A percentile compares a stretch with the other conserved stretches of the same genome.
Evolutionary conservation across 495 filamentous ascomycete species (phyloP).

Genomic region (Penicillium diatomitis): DNA sequence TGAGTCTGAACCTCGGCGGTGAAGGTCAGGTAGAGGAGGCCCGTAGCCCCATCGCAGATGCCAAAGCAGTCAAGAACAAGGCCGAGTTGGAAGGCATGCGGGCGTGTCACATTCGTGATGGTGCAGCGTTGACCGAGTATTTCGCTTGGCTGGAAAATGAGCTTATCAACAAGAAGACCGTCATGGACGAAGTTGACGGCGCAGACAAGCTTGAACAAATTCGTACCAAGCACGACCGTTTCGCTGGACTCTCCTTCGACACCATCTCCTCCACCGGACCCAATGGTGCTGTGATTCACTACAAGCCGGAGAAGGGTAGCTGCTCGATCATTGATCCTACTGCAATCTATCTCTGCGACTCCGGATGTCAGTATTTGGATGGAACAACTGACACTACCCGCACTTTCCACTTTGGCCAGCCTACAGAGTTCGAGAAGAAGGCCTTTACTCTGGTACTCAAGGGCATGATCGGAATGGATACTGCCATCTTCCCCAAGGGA

Average conservation of each 20-base stretch:
- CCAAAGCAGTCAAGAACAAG: slow-evolving; percentile 97
- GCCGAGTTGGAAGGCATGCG: slow-evolving; percentile 88
- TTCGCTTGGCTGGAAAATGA: slow-evolving; percentile 97
- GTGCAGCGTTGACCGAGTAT: slow-evolving; percentile 82
- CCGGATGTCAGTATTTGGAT: slow-evolving; percentile 89
- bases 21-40: slow-evolving; percentile 78
- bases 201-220: slow-evolving; percentile 85
- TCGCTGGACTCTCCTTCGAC: slow-evolving; percentile 86
- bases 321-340: slow-evolving; percentile 82
- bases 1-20: slow-evolving; percentile 82
- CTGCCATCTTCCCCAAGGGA: slow-evolving; percentile 85
- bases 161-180: slow-evolving; percentile 60
- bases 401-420: slow-evolving; percentile 84
- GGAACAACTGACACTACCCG: slow-evolving; percentile 96
- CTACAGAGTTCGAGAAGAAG: slow-evolving; percentile 76
- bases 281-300: slow-evolving; percentile 96
- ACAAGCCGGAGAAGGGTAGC: slow-evolving; percentile 77
- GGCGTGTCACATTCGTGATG: slow-evolving; percentile 87
- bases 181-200: slow-evolving; percentile 78
- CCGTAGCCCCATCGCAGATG: slow-evolving; percentile 81
- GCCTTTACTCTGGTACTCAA: slow-evolving; percentile 95
- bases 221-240: slow-evolving; percentile 70
- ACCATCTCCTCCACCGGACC: slow-evolving; percentile 93
- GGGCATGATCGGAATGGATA: slow-evolving; percentile 87
- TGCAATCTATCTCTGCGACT: slow-evolving; percentile 91